Conservation (phyloP, 2,329 filamentous ascomycete species). For the Ophiostoma australiae region DNA sequence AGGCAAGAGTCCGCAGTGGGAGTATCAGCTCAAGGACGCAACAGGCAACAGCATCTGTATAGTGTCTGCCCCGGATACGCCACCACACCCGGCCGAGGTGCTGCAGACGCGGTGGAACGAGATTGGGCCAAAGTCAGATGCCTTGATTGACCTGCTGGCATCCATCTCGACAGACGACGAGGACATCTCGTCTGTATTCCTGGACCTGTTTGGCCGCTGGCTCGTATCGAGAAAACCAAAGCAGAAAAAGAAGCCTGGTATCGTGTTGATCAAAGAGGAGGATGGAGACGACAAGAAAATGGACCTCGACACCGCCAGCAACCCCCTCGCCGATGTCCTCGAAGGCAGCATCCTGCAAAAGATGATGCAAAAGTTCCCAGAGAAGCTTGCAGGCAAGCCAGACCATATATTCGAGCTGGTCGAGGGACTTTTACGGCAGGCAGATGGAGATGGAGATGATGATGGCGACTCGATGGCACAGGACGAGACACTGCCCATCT, state of each 20-base stretch:
- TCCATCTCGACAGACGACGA: conserved; percentile 49
- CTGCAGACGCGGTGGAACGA: conserved; percentile 34
- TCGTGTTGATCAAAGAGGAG: conserved; percentile 30
- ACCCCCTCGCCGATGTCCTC: conserved; percentile 47
- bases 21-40: conserved; percentile 40
- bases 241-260: conserved; percentile 25
- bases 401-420: conserved; percentile 61
- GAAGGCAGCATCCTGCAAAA: conserved; percentile 60
- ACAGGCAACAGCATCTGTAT: conserved; percentile 45
- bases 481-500: conserved; percentile 48
- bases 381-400: conserved; percentile 59
- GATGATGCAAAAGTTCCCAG: conserved; percentile 58
- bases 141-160: conserved; percentile 47
- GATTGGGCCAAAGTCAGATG: conserved; percentile 45
- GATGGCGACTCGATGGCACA: conserved; percentile 34
- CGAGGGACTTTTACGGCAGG: conserved; percentile 52
- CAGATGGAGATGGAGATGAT: conserved; percentile 31
- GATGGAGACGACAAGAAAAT: conserved; percentile 31
- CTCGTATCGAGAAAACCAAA: conserved; percentile 36
- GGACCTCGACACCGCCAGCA: conserved; percentile 25
- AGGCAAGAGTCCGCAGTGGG: conserved; percentile 43
- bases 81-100: conserved; percentile 25
- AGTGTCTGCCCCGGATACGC: conserved; percentile 33
- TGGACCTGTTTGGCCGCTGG: conserved; percentile 56
- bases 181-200: conserved; percentile 57